Base-by-base conservation (phyloP, 164 flowering plant genomes). In the Paratinospora sagittata region DNA sequence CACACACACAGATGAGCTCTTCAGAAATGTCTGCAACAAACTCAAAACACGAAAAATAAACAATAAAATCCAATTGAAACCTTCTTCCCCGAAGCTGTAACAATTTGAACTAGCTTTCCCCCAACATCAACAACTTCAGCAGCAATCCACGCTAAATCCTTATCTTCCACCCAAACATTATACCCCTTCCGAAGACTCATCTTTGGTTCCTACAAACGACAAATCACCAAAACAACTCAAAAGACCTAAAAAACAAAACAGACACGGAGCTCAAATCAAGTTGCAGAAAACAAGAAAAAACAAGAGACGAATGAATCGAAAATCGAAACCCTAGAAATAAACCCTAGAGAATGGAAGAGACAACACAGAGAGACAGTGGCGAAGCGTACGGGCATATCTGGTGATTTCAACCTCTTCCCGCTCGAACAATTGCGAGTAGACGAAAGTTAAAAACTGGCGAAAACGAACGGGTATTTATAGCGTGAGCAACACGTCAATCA, bases 121-220 rank as follows among this genome's bases (percentile, higher is more conserved):
- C 43, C 61, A 27, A 77, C 78, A 75, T 81, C 90, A 14, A 80
- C 68, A 8, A 93, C 89, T 73, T 91, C 89, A 3, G 90, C 98
- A 0, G 90, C 81, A 1, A 85, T 80, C 98, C 97, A 93, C 8
- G 96, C 97, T 65, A 71, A 75, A 39, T 82, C 83, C 72, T 73
- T 82, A 73, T 93, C 98, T 69, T 89, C 93, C 17, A 86, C 84
- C 99, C 99, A 96, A 6, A 90, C 97, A 66, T 83, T 90, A 23
- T 83, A 84, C 36, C 97, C 97, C 73, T 81, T 85, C 3, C 93
- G 87, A 43, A 89, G 72, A 74, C 78, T 84, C 97, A 88, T 90
- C 78, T 77, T 84, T 12, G 66, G 66, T 49, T 77, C 75, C 82
- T 65, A 58, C n/a, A 27, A 30, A 30, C 34, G 3, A 30, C 34